phyloP scores from a whole-genome alignment of 1,284 basidiomycete species.

The Neonothopanus nambi region DNA sequence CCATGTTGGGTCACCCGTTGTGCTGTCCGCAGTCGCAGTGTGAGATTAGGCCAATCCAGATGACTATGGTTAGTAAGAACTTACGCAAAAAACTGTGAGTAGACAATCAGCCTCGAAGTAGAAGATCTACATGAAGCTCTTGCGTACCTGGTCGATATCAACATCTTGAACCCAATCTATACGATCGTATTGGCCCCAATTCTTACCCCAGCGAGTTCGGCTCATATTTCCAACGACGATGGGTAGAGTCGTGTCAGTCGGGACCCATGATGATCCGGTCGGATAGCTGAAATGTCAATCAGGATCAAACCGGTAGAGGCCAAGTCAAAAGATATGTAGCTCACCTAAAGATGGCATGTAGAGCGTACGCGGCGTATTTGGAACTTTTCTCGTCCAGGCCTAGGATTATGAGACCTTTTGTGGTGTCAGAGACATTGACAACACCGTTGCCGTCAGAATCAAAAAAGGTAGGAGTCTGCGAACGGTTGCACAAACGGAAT shows the following conservation, averaged over 20 bases:
- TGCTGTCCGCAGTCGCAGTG: not conserved
- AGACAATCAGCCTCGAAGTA: not conserved
- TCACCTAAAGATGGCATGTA: constrained; percentile 27
- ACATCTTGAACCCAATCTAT: constrained; percentile 28
- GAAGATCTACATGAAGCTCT: not conserved
- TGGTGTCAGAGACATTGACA: constrained; percentile 25
- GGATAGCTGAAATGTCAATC: constrained; percentile 18
- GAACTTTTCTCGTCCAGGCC: constrained; percentile 25
- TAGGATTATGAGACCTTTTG: constrained; percentile 25
- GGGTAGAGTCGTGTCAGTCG: constrained; percentile 22
- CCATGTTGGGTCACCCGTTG: constrained; percentile 16
- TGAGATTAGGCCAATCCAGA: not conserved
- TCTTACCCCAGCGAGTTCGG: constrained; percentile 27
- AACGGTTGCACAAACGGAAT: not conserved
- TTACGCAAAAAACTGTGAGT: constrained; percentile 17
- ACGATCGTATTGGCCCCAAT: constrained; percentile 29
- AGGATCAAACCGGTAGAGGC: not conserved
- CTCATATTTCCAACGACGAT: constrained; percentile 25
- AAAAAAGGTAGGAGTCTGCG: constrained; percentile 29
- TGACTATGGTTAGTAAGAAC: not conserved
- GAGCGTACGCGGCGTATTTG: constrained; percentile 24
- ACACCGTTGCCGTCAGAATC: constrained; percentile 26
- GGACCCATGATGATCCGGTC: constrained; percentile 26
- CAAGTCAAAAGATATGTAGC: not conserved
- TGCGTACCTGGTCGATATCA: constrained; percentile 20